phyloP scores from a whole-genome alignment of 805 yeast genomes.

The Myxozyma melibiosi region DNA sequence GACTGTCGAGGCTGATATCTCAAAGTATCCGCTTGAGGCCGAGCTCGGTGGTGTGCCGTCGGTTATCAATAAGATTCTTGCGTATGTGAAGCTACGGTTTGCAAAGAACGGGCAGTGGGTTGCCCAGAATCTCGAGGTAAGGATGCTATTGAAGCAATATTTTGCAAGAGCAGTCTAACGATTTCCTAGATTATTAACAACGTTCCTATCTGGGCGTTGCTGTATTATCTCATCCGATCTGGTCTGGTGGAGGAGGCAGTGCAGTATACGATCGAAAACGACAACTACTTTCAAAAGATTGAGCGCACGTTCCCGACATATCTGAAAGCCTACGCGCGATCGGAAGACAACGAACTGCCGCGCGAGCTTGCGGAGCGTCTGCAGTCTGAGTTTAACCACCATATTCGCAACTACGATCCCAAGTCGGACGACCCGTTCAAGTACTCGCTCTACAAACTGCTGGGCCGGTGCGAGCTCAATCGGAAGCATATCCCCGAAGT shows the following conservation, averaged over 20 bases:
- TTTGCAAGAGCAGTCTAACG: background rate
- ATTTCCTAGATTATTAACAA: conserved; percentile 61
- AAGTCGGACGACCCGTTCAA: conserved; percentile 85
- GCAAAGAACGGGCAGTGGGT: conserved; percentile 52
- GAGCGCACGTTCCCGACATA: conserved; percentile 84
- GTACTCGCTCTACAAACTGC: conserved; percentile 83
- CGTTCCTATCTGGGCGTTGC: conserved; percentile 89
- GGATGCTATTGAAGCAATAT: background rate
- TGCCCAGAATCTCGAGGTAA: conserved; percentile 51
- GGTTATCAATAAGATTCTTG: conserved; percentile 68
- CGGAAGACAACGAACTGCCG: conserved; percentile 59
- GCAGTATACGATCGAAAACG: conserved; percentile 62
- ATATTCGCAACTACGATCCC: conserved; percentile 60
- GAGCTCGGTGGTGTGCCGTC: conserved; percentile 69
- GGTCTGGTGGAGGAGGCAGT: conserved; percentile 82
- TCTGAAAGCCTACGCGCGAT: conserved; percentile 66
- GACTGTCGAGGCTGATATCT: conserved; percentile 67
- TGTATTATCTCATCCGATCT: conserved; percentile 81
- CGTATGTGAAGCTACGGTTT: conserved; percentile 56
- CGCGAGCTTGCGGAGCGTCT: conserved; percentile 68
- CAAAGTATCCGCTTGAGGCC: conserved; percentile 51
- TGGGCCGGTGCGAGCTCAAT: conserved; percentile 85
- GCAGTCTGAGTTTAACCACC: conserved; percentile 80
- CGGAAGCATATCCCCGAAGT: conserved; percentile 69
- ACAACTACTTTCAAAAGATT: conserved; percentile 74